Evolutionary conservation across 2,329 filamentous ascomycete species (phyloP).

Genomic region (Aaosphaeria pasadenensis): DNA sequence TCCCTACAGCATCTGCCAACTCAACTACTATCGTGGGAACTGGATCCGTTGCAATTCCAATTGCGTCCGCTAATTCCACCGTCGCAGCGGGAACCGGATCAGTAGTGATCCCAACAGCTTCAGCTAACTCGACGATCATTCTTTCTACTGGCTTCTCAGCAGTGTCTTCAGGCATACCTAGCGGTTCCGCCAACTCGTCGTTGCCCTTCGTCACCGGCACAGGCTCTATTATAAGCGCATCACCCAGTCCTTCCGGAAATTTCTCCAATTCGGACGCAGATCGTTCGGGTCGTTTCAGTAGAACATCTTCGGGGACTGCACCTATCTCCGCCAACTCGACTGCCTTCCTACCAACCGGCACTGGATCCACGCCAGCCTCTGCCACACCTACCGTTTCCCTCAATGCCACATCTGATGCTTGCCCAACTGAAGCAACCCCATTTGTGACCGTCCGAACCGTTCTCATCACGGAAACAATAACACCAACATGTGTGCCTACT

Average conservation of each 20-base stretch:
- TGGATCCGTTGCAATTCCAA: background rate
- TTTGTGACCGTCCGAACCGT: constrained; percentile 3
- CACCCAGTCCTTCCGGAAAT: background rate
- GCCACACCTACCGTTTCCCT: constrained; percentile 11
- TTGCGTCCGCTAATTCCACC: background rate
- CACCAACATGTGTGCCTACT: background rate
- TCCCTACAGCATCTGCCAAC: background rate
- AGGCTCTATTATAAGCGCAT: background rate
- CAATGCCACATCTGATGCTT: constrained; percentile 7
- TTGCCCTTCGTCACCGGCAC: background rate
- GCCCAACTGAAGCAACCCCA: constrained; percentile 9
- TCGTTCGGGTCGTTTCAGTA: background rate
- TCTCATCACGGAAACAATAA: background rate
- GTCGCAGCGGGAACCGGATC: background rate
- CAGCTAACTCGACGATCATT: background rate
- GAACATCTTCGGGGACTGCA: background rate
- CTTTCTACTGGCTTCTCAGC: background rate
- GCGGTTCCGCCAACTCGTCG: too few relatives aligned
- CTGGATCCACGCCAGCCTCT: constrained; percentile 8
- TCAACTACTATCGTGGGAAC: background rate
- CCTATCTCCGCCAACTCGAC: constrained; percentile 2
- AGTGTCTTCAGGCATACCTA: too few relatives aligned
- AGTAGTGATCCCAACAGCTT: background rate
- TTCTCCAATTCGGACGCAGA: background rate
- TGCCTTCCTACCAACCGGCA: constrained; percentile 1